Percentiles rank a stretch among this genome's conserved stretches.
Evolutionary conservation across 768 basidiomycete species (phyloP).

Genomic region (Kwoniella botswanensis): DNA sequence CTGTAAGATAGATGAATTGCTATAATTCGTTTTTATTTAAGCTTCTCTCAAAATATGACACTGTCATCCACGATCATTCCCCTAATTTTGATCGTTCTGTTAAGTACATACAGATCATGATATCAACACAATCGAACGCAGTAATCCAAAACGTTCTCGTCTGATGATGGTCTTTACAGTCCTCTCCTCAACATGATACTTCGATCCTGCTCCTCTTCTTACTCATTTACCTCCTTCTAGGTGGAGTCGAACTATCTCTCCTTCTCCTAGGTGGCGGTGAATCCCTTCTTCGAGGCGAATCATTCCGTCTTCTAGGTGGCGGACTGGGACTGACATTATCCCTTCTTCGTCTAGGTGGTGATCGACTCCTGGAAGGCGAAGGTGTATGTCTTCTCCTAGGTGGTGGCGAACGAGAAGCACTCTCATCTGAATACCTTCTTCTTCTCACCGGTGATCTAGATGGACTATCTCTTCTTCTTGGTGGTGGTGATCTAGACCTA

Average conservation of each 20-base stretch:
- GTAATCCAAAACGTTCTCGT: too few species aligned
- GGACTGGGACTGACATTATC: slow-evolving; percentile 30
- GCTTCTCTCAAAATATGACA: too few species aligned
- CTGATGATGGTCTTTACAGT: background rate
- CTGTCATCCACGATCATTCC: too few species aligned
- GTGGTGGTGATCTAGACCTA: slow-evolving; percentile 29
- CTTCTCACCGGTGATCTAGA: slow-evolving; percentile 22
- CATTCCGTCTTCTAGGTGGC: slow-evolving; percentile 37
- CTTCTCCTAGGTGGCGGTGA: slow-evolving; percentile 28
- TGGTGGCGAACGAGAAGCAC: slow-evolving; percentile 17
- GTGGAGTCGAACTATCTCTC: slow-evolving; percentile 24
- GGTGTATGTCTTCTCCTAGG: slow-evolving; percentile 29
- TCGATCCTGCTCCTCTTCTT: background rate
- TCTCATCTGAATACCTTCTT: slow-evolving; percentile 4
- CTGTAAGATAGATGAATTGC: too few species aligned
- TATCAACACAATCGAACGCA: too few species aligned
- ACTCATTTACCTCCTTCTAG: slow-evolving; percentile 18
- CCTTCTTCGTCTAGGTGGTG: slow-evolving; percentile 11
- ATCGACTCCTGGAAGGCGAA: slow-evolving; percentile 15
- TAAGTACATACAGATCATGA: too few species aligned
- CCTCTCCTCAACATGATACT: background rate
- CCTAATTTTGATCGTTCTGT: too few species aligned
- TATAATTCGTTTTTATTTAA: too few species aligned
- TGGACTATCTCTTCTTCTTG: slow-evolving; percentile 30
- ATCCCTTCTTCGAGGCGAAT: background rate